phyloP scores from a whole-genome alignment of 805 yeast species.

The Saccharomycopsis selenospora region DNA sequence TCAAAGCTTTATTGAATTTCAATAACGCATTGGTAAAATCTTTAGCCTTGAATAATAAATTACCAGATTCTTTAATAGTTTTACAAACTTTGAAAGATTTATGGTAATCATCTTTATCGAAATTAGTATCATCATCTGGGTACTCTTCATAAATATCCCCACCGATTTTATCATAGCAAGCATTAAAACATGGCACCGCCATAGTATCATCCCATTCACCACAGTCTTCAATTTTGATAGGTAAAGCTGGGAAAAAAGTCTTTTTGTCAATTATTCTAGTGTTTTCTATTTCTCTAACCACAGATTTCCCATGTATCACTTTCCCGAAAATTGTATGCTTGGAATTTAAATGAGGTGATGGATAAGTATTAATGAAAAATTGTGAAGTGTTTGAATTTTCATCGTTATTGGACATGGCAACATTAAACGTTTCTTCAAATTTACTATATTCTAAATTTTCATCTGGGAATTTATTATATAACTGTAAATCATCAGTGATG shows the following conservation, averaged over 20 bases:
- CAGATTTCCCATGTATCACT: conserved; percentile 61
- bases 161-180: conserved; percentile 52
- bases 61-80: conserved; percentile 62
- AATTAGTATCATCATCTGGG: conserved; percentile 63
- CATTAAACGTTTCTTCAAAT: conserved; percentile 38
- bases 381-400: conserved; percentile 51
- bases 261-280: conserved; percentile 33
- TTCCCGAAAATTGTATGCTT: conserved; percentile 74
- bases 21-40: conserved; percentile 44
- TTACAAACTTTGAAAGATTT: conserved; percentile 43
- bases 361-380: conserved; percentile 62
- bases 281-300: conserved; percentile 57
- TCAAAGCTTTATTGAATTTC: conserved; percentile 58
- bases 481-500: conserved; percentile 24
- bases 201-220: conserved; percentile 54
- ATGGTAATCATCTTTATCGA: conserved; percentile 50
- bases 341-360: conserved; percentile 67
- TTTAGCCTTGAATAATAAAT: conserved; percentile 48
- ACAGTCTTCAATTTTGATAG: conserved; percentile 46
- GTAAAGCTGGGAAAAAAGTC: conserved; percentile 35
- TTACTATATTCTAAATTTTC: conserved; percentile 43
- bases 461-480: conserved; percentile 41
- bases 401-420: conserved; percentile 63
- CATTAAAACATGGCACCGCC: conserved; percentile 53
- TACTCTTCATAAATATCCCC: conserved; percentile 71